These are phyloP conservation scores for Stenogyne calaminthoides DNA, from an alignment of 305 asterid genomes.

Conservation along the genomic window DNA sequence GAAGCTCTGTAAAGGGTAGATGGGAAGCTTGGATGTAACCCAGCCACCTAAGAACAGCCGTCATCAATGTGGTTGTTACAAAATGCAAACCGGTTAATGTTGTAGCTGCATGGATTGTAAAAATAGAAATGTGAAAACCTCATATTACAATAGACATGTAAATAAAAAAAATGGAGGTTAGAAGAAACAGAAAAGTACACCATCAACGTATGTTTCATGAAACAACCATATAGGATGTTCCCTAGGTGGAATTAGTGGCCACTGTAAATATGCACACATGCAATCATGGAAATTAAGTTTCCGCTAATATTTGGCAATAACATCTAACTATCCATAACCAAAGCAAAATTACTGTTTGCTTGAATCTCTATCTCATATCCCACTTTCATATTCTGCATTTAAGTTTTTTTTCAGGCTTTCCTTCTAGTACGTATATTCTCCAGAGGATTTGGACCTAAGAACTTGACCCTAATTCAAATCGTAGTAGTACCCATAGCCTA, in stretches of 20 bases:
- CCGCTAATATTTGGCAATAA: background rate
- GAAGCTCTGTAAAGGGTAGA: constrained; percentile 67
- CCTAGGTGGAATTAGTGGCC: background rate
- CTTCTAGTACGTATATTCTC: background rate
- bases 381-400: background rate
- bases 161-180: background rate
- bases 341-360: background rate
- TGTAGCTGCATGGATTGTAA: constrained; percentile 62
- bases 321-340: background rate
- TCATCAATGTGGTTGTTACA: constrained; percentile 82
- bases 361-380: background rate
- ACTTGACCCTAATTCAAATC: constrained; percentile 10
- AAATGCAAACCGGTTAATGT: constrained; percentile 87
- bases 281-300: background rate
- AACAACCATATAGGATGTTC: background rate
- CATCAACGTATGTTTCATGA: background rate
- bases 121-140: constrained; percentile 24
- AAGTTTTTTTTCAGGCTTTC: background rate
- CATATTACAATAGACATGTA: background rate
- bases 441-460: constrained; percentile 13
- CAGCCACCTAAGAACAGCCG: constrained; percentile 74
- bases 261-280: background rate
- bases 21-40: constrained; percentile 87
- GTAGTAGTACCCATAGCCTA: background rate
- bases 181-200: background rate